Conservation (phyloP, 257 asterid species). For the Anisodus tanguticus region DNA sequence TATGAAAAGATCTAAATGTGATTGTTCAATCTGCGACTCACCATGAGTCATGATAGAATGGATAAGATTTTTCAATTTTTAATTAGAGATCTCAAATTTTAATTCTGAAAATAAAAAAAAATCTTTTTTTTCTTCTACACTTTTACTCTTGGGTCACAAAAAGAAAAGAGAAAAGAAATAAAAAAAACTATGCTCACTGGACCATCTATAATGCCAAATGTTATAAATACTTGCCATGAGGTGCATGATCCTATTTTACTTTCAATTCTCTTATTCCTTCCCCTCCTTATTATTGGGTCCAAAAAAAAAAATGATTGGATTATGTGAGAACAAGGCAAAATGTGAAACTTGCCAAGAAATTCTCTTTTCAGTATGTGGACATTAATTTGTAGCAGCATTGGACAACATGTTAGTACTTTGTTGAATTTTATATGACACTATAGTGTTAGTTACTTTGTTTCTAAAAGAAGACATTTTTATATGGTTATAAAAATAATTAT, state of each 20-base stretch:
- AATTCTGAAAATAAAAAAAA: too few species aligned
- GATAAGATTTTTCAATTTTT: too few species aligned
- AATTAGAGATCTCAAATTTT: too few species aligned
- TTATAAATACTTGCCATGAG: background rate
- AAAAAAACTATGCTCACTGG: background rate
- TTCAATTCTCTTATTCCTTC: background rate
- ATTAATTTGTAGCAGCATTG: background rate
- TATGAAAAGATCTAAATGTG: too few species aligned
- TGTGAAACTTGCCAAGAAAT: background rate
- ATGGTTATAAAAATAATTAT: too few species aligned
- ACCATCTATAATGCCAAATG: background rate
- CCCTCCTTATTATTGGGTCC: constrained; percentile 20
- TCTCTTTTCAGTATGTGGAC: background rate
- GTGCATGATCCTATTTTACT: background rate
- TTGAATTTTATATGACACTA: background rate
- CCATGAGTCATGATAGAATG: too few species aligned
- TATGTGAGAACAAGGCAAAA: constrained; percentile 5
- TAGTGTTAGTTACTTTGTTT: too few species aligned
- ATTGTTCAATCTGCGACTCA: too few species aligned
- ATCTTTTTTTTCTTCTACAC: background rate
- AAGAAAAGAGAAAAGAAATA: too few species aligned
- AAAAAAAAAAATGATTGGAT: background rate
- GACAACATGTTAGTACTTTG: background rate
- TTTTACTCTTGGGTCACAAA: background rate
- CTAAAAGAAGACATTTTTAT: too few species aligned